Conservation (phyloP, 495 filamentous ascomycete genomes). For the Mytilinidion resinicola region DNA sequence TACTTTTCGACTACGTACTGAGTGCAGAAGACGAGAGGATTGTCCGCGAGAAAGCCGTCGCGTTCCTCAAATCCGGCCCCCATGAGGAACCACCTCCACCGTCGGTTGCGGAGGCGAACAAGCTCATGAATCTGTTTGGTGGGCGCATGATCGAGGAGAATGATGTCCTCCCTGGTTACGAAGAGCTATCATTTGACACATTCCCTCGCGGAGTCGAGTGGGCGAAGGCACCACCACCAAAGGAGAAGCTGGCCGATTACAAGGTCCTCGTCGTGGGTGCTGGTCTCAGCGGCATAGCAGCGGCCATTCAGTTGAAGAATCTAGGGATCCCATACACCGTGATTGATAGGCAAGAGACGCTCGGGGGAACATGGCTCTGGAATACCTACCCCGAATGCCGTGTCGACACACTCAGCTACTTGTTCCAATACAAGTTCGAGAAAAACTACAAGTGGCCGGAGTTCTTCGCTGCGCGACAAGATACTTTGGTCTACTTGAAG, state of each 20-base stretch:
- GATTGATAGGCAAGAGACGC: constrained; percentile 42
- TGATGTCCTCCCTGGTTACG: not conserved
- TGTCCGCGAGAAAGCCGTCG: not conserved
- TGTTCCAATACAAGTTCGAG: constrained; percentile 9
- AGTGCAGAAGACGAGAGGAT: not conserved
- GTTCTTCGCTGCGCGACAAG: not conserved
- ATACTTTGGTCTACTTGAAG: constrained; percentile 2
- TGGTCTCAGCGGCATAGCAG: constrained; percentile 41
- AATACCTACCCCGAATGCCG: constrained; percentile 46
- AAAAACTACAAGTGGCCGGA: constrained; percentile 1
- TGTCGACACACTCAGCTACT: constrained; percentile 14
- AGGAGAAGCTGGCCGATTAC: constrained; percentile 2
- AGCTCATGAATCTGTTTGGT: not conserved
- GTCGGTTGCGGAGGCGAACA: not conserved
- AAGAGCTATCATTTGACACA: not conserved
- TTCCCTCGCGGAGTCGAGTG: not conserved
- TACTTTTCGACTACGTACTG: not conserved
- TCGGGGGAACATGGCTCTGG: constrained; percentile 49
- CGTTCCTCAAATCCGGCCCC: not conserved
- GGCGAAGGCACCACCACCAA: not conserved
- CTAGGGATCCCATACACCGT: constrained; percentile 38
- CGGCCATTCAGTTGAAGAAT: constrained; percentile 37
- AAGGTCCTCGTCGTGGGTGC: constrained; percentile 26
- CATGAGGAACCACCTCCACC: not conserved
- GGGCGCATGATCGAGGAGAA: not conserved